A percentile compares a stretch with the other conserved stretches of the same genome.
Conservation (phyloP, 441 rosid species). For the Populus hybrid region DNA sequence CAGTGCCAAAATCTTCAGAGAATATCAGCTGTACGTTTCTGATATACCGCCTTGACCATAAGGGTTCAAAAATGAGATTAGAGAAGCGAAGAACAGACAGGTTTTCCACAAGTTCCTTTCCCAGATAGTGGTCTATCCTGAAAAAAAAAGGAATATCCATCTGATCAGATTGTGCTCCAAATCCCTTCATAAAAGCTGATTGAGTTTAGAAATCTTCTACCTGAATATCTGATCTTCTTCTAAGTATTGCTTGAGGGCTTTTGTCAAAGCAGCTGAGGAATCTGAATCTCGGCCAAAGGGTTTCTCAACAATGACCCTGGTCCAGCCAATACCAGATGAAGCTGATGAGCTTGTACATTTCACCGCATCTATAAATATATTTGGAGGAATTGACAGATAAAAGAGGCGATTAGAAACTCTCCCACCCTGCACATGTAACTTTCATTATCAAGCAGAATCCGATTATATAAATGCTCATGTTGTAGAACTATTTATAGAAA, state of each 20-base stretch:
- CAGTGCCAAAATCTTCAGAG: slow-evolving; percentile 97
- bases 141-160: slow-evolving; percentile 13
- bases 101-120: slow-evolving; percentile 97
- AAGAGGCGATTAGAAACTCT: slow-evolving; percentile 81
- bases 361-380: slow-evolving; percentile 81
- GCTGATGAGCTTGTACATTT: slow-evolving; percentile 81
- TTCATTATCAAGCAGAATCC: slow-evolving; percentile 14
- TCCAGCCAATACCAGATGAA: slow-evolving; percentile 87
- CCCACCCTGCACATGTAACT: slow-evolving; percentile 48
- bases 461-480: neutral
- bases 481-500: neutral
- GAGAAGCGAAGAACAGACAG: slow-evolving; percentile 93
- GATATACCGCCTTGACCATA: slow-evolving; percentile 95
- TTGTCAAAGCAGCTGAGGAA: slow-evolving; percentile 86
- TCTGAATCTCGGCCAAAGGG: slow-evolving; percentile 93
- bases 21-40: slow-evolving; percentile 84
- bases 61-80: slow-evolving; percentile 88
- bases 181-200: slow-evolving; percentile 14
- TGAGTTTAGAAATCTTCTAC: slow-evolving; percentile 32
- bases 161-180: slow-evolving; percentile 24
- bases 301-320: slow-evolving; percentile 95
- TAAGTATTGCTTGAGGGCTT: slow-evolving; percentile 68
- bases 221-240: slow-evolving; percentile 92
- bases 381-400: slow-evolving; percentile 90
- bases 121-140: slow-evolving; percentile 97